Percentiles rank a stretch among this genome's conserved stretches.
Evolutionary conservation across 192 early-diverging fungal genomes (phyloP).

Genomic region (Coemansia sp.): DNA sequence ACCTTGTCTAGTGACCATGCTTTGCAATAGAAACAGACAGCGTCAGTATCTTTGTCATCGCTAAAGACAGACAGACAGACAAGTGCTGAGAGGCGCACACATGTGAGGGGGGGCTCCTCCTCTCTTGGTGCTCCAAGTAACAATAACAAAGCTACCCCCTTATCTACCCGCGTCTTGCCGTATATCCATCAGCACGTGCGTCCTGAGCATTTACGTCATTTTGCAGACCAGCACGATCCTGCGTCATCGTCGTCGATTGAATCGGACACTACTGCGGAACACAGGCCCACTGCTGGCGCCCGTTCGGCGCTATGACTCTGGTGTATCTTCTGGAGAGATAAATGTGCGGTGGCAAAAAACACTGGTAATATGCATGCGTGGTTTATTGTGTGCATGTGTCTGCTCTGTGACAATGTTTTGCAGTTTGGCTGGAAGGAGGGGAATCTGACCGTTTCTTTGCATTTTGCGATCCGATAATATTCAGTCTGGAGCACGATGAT

Average conservation of each 20-base stretch:
- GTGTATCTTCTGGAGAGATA: neutral
- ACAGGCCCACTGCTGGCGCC: too few relatives aligned
- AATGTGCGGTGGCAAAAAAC: too few relatives aligned
- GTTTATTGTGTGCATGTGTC: neutral
- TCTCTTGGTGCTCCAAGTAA: neutral
- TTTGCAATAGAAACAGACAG: neutral
- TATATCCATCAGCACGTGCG: neutral
- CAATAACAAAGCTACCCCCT: neutral
- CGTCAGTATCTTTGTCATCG: neutral
- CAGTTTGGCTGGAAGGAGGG: neutral
- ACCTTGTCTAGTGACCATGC: neutral
- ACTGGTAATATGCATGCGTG: neutral
- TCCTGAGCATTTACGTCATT: conserved; percentile 1
- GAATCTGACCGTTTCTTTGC: neutral
- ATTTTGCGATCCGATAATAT: neutral
- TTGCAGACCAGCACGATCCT: neutral
- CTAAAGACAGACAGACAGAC: neutral
- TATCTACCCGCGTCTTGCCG: neutral
- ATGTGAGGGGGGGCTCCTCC: neutral
- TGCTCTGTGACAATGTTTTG: neutral
- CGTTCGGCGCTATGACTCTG: neutral
- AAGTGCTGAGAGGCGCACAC: neutral
- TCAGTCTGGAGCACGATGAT: neutral
- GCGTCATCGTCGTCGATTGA: conserved; percentile 1
- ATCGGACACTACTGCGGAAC: neutral